These are phyloP conservation scores for Aspergillus sp. DNA, from an alignment of 2,329 filamentous ascomycete species.

Conservation along the genomic window DNA sequence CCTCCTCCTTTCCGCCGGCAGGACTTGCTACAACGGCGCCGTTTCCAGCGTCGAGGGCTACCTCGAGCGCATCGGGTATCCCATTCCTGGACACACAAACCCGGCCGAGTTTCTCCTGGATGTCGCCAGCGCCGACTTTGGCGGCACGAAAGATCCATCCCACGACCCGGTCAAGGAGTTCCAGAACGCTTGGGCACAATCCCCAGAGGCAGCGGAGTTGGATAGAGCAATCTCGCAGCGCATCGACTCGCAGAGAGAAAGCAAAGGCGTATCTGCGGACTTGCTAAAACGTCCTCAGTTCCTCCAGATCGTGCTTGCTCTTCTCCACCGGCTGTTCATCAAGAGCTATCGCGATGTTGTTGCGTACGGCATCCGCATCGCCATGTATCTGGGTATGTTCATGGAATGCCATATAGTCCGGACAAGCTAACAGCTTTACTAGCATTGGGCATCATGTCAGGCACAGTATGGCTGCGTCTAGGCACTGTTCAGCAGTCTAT, in stretches of 20 bases:
- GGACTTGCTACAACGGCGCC: conserved; percentile 63
- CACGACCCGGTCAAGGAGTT: conserved; percentile 44
- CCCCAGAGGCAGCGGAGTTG: conserved; percentile 29
- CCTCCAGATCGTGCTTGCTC: conserved; percentile 48
- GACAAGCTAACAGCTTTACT: conserved; percentile 1
- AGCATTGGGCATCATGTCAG: conserved; percentile 74
- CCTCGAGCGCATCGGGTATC: conserved; percentile 52
- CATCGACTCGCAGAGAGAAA: conserved; percentile 17
- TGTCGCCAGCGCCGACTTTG: conserved; percentile 68
- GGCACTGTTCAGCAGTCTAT: conserved; percentile 61
- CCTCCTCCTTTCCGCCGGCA: conserved; percentile 61
- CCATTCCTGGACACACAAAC: conserved; percentile 62
- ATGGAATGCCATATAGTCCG: conserved; percentile 7
- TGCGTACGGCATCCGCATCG: conserved; percentile 71
- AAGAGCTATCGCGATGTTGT: conserved; percentile 79
- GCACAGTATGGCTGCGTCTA: conserved; percentile 74
- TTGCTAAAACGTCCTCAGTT: conserved; percentile 33
- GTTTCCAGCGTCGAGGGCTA: conserved; percentile 51
- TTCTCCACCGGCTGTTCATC: conserved; percentile 70
- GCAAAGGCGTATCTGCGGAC: conserved; percentile 7
- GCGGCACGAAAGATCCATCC: conserved; percentile 39
- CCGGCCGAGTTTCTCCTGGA: conserved; percentile 74
- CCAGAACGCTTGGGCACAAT: conserved; percentile 48
- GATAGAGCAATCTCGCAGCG: conserved; percentile 18
- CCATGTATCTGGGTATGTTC: conserved; percentile 60